phyloP scores from a whole-genome alignment of 202 grass and related monocot species.

The Musa balbisiana region DNA sequence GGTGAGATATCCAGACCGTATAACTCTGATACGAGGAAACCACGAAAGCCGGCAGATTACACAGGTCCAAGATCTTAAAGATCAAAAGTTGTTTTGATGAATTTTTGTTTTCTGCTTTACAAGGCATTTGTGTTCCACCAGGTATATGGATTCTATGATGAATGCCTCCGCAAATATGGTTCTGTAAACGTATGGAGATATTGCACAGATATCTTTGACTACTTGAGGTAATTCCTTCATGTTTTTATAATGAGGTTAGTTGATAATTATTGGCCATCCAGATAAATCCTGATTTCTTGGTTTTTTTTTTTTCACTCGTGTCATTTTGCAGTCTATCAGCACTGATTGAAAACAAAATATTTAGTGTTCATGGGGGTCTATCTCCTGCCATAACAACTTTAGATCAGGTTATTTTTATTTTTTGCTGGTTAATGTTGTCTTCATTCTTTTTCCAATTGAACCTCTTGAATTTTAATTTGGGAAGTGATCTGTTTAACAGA shows the following conservation, averaged over 20 bases:
- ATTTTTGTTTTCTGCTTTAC: slow-evolving; percentile 3
- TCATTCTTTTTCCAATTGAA: neutral
- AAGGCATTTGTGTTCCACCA: slow-evolving; percentile 26
- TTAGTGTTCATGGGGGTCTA: slow-evolving; percentile 94
- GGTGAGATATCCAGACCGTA: slow-evolving; percentile 98
- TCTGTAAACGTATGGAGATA: slow-evolving; percentile 99
- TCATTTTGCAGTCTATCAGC: slow-evolving; percentile 78
- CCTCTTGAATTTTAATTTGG: neutral
- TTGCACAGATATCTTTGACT: slow-evolving; percentile 98
- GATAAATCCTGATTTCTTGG: neutral
- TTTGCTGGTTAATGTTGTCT: neutral
- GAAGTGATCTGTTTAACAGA: slow-evolving; percentile 31
- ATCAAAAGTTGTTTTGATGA: neutral
- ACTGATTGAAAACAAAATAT: slow-evolving; percentile 98
- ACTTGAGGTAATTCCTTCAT: slow-evolving; percentile 50
- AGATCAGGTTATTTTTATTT: slow-evolving; percentile 61
- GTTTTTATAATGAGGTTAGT: neutral
- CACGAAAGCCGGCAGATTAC: slow-evolving; percentile 99
- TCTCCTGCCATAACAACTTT: slow-evolving; percentile 83
- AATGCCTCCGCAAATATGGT: slow-evolving; percentile 95
- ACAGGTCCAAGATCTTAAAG: slow-evolving; percentile 46
- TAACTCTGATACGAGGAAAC: slow-evolving; percentile 97
- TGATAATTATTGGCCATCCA: neutral
- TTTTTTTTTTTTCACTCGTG: slow-evolving; percentile 23
- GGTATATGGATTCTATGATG: slow-evolving; percentile 99